These are phyloP conservation scores for Malassezia vespertilionis DNA, from an alignment of 1,284 basidiomycete species.

Conservation along the genomic window DNA sequence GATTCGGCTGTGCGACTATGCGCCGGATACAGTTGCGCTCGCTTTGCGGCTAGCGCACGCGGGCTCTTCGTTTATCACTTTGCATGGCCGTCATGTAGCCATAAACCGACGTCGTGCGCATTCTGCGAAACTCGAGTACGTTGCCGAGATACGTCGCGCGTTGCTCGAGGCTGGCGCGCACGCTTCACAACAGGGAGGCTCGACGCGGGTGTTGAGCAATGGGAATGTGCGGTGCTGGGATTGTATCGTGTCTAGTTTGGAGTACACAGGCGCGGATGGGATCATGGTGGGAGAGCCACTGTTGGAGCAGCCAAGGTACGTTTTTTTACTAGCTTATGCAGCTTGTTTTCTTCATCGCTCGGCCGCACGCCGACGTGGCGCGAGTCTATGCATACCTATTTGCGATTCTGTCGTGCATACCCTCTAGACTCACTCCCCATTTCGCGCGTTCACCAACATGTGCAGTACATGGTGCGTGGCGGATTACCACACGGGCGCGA, in stretches of 20 bases:
- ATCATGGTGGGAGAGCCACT: slow-evolving; percentile 66
- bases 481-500: slow-evolving; percentile 7
- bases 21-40: slow-evolving; percentile 54
- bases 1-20: slow-evolving; percentile 52
- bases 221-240: slow-evolving; percentile 60
- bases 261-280: slow-evolving; percentile 59
- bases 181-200: slow-evolving; percentile 29
- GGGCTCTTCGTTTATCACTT: slow-evolving; percentile 58
- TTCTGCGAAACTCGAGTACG: slow-evolving; percentile 57
- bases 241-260: slow-evolving; percentile 55
- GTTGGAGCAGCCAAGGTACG: slow-evolving; percentile 60
- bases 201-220: slow-evolving; percentile 60
- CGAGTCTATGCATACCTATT: slow-evolving; percentile 1
- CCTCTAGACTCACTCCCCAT: not conserved
- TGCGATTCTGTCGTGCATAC: slow-evolving; percentile 7
- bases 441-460: slow-evolving; percentile 10
- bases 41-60: slow-evolving; percentile 55
- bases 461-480: slow-evolving; percentile 10
- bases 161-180: slow-evolving; percentile 37
- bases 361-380: not conserved
- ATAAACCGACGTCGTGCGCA: slow-evolving; percentile 59
- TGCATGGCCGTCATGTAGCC: slow-evolving; percentile 63
- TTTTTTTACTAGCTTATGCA: slow-evolving; percentile 8
- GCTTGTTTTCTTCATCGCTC: slow-evolving; percentile 6
- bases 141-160: slow-evolving; percentile 53